Percentiles rank a stretch among this genome's conserved stretches.
Conservation (phyloP, 1,284 basidiomycete species). For the Leccinum solheimii region DNA sequence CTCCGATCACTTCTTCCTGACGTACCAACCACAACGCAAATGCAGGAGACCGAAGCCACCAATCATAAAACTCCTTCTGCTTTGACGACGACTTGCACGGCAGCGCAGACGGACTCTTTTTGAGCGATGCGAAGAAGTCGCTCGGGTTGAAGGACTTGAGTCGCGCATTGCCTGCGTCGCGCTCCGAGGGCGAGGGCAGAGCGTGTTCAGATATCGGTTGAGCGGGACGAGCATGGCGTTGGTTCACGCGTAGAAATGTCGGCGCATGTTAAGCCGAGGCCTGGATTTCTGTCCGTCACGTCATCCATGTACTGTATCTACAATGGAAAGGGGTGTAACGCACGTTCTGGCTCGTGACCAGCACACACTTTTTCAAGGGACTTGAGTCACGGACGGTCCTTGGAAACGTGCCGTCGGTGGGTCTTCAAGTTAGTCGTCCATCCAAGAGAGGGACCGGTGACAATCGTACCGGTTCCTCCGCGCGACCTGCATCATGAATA, state of each 20-base stretch:
- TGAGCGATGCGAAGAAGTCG: slow-evolving; percentile 82
- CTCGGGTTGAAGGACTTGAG: slow-evolving; percentile 79
- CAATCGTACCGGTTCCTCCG: slow-evolving; percentile 22
- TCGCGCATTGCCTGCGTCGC: slow-evolving; percentile 32
- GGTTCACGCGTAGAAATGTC: slow-evolving; percentile 87
- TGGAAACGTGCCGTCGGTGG: slow-evolving; percentile 84
- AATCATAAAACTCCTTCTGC: slow-evolving; percentile 70
- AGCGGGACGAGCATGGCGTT: slow-evolving; percentile 89
- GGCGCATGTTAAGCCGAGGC: slow-evolving; percentile 48
- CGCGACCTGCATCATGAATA: slow-evolving; percentile 12
- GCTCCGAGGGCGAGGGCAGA: slow-evolving; percentile 69
- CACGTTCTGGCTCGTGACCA: slow-evolving; percentile 53
- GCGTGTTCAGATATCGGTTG: slow-evolving; percentile 89
- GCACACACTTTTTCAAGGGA: slow-evolving; percentile 59
- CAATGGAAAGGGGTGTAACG: slow-evolving; percentile 27
- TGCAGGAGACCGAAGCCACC: slow-evolving; percentile 69
- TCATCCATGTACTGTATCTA: not conserved
- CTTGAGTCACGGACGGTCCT: slow-evolving; percentile 74
- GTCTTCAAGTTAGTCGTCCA: slow-evolving; percentile 67
- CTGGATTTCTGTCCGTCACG: slow-evolving; percentile 47
- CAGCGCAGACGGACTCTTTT: slow-evolving; percentile 73
- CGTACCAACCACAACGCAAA: slow-evolving; percentile 77
- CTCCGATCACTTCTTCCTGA: slow-evolving; percentile 68
- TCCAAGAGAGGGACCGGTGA: slow-evolving; percentile 60
- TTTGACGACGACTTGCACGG: slow-evolving; percentile 70